Evolutionary conservation across 129 eudicot species (phyloP), one percentile per base, ranked within the genome.

Genomic region (Calendula officinalis): DNA sequence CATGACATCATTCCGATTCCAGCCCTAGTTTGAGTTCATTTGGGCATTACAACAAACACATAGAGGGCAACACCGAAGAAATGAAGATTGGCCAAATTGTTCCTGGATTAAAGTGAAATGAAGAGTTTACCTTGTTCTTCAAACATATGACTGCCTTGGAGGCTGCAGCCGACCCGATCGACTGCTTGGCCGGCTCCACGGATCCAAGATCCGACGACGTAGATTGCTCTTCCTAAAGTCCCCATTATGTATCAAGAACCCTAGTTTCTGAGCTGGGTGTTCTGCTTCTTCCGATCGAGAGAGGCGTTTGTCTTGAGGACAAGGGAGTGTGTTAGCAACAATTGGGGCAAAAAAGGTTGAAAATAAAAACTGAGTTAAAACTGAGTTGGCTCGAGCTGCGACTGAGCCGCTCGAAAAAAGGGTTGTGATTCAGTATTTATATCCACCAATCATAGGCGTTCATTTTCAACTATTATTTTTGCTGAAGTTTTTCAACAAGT

Each of bases 121-220:
- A 33, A 63, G 30, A 22, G 30, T 22, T 22, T 22, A 91, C 98
- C 74, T 42, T 84, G 85, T 80, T 91, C 98, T 55, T 84, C 82
- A 75, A 91, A 87, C 62, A 74, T 65, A 67, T 91, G 77, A 73
- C 66, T 84, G 60, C 94, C 98, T 71, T 87, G 98, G 37, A 91
- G 90, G 67, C 82, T 81, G 71, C 82, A 77, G 67, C 98, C 98
- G 53, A 83, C 88, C 44, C 98, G 98, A 87, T 91, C 98, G 43
- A 91, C 75, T 49, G 96, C 88, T 78, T 91, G 98, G 62, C 98
- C 98, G 45, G 96, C 81, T 30, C 67, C 84, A 12, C 98, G 86
- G 94, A 91, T 84, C 98, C 98, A 91, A 71, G 90, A 87, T 50
- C 96, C 98, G 32, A 87, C 88, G 60, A 87, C 71, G 75, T 91